These are phyloP conservation scores for Xylariales sp. DNA, from an alignment of 2,329 filamentous ascomycete species.

Conservation along the genomic window DNA sequence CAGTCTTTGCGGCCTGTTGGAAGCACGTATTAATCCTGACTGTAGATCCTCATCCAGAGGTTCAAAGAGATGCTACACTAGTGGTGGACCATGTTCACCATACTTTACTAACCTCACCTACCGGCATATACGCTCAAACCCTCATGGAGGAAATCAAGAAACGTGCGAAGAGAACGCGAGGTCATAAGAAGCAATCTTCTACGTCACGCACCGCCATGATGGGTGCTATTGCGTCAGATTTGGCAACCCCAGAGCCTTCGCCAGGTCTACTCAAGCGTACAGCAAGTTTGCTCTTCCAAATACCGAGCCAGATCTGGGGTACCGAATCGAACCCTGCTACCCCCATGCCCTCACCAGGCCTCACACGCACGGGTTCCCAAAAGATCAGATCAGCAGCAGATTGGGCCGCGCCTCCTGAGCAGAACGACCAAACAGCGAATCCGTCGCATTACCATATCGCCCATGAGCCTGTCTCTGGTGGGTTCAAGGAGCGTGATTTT, in stretches of 20 bases:
- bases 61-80: conserved; percentile 77
- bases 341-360: conserved; percentile 24
- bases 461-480: conserved; percentile 72
- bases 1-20: conserved; percentile 90
- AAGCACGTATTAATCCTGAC: conserved; percentile 87
- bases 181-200: conserved; percentile 36
- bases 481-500: conserved; percentile 61
- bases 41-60: conserved; percentile 90
- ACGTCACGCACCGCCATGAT: conserved; percentile 39
- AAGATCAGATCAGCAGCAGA: conserved; percentile 37
- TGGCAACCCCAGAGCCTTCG: conserved; percentile 42
- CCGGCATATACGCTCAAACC: conserved; percentile 64
- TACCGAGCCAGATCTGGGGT: conserved; percentile 43
- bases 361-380: conserved; percentile 33
- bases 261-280: conserved; percentile 59
- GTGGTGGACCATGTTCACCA: conserved; percentile 84
- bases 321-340: conserved; percentile 34
- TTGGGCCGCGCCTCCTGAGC: conserved; percentile 60
- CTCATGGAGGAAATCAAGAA: conserved; percentile 70
- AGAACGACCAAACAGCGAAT: conserved; percentile 63
- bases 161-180: conserved; percentile 41
- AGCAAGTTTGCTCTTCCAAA: conserved; percentile 56
- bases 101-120: conserved; percentile 69
- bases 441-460: conserved; percentile 71
- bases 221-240: conserved; percentile 29